Percentiles rank a stretch among this genome's conserved stretches.
Conservation (phyloP, 2,329 filamentous ascomycete genomes). For the Domatiomyces catenatus region DNA sequence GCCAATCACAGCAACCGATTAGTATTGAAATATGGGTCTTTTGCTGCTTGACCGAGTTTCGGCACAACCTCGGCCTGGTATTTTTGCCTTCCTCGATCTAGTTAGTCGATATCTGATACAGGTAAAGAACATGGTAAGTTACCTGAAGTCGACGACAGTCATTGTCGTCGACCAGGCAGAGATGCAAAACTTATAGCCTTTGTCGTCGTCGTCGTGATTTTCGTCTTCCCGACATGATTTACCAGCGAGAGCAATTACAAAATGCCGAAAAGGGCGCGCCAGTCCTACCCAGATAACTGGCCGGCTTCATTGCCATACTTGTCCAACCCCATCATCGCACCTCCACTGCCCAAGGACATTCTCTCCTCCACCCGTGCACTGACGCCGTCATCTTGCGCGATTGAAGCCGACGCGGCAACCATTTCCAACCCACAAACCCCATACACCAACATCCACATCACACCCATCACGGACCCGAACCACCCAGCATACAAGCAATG, state of each 20-base stretch:
- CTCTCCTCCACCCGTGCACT: neutral
- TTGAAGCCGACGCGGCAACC: conserved; percentile 1
- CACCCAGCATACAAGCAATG: conserved; percentile 36
- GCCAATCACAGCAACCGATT: neutral
- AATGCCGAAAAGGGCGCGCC: neutral
- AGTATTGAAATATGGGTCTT: neutral
- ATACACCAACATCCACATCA: conserved; percentile 26
- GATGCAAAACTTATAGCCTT: too few species aligned
- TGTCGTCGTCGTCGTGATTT: too few species aligned
- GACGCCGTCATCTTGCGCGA: neutral
- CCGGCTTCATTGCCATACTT: neutral
- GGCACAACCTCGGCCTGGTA: too few species aligned
- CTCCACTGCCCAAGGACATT: neutral
- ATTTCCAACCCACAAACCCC: conserved; percentile 1
- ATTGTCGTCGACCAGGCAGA: too few species aligned
- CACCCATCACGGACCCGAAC: conserved; percentile 23
- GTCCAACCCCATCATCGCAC: neutral
- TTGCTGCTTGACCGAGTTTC: neutral
- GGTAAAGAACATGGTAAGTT: too few species aligned
- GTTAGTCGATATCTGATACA: too few species aligned
- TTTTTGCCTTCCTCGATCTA: too few species aligned
- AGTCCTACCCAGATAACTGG: neutral
- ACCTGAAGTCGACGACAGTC: too few species aligned
- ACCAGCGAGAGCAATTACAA: neutral
- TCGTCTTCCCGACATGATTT: too few species aligned